A percentile compares a stretch with the other conserved stretches of the same genome.
Conservation (phyloP, 2,329 filamentous ascomycete species). For the Simplicillium sp. region DNA sequence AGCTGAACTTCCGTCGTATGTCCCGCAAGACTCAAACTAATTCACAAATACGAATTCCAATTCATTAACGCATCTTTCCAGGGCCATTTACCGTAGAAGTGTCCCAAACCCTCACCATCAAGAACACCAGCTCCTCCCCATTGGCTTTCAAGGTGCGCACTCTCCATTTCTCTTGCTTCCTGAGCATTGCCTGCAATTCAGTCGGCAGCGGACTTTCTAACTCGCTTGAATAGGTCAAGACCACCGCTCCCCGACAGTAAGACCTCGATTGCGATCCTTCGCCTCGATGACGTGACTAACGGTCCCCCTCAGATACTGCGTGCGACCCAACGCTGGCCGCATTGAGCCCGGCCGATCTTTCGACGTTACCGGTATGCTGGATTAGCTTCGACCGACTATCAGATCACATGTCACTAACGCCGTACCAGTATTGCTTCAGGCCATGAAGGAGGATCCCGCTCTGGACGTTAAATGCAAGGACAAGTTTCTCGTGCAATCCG, state of each 20-base stretch:
- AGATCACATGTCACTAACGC: background rate
- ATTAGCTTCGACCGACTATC: too few species aligned
- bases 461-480: slow-evolving; percentile 84
- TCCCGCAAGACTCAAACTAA: slow-evolving; percentile 14
- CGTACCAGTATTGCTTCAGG: slow-evolving; percentile 74
- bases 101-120: slow-evolving; percentile 53
- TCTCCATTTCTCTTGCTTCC: background rate
- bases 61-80: slow-evolving; percentile 19
- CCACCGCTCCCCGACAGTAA: slow-evolving; percentile 97
- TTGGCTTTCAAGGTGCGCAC: slow-evolving; percentile 60
- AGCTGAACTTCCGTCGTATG: slow-evolving; percentile 91
- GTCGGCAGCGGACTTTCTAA: slow-evolving; percentile 18
- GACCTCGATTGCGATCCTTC: slow-evolving; percentile 19
- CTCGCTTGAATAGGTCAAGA: slow-evolving; percentile 75
- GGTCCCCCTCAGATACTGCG: slow-evolving; percentile 72
- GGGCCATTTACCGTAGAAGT: slow-evolving; percentile 61
- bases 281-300: slow-evolving; percentile 6
- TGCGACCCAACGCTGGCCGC: slow-evolving; percentile 91
- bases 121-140: slow-evolving; percentile 52
- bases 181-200: background rate
- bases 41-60: slow-evolving; percentile 2
- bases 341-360: slow-evolving; percentile 86
- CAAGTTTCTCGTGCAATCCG: slow-evolving; percentile 95
- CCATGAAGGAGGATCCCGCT: slow-evolving; percentile 92
- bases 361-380: slow-evolving; percentile 70